These are phyloP conservation scores for Epichloe brachyelytri DNA, from an alignment of 2,329 filamentous ascomycete genomes.

Conservation along the genomic window DNA sequence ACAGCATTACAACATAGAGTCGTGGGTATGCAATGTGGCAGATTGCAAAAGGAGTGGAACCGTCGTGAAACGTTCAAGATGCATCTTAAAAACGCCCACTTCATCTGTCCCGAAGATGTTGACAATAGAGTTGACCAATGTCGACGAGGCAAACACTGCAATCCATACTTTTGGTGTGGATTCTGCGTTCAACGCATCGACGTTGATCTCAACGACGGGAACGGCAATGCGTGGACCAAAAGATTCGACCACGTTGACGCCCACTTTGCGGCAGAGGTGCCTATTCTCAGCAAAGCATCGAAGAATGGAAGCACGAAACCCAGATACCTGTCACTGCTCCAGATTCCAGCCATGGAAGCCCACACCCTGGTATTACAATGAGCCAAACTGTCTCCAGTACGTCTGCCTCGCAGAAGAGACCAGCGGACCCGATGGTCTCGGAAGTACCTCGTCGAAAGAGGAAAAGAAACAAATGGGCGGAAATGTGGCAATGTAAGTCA, in stretches of 20 bases:
- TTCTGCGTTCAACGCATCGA: slow-evolving; percentile 54
- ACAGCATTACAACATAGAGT: slow-evolving; percentile 60
- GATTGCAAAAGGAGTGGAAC: slow-evolving; percentile 48
- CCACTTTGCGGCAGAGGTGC: slow-evolving; percentile 43
- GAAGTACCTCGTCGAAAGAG: not conserved
- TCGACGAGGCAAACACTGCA: slow-evolving; percentile 51
- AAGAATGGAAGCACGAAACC: slow-evolving; percentile 38
- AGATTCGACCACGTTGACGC: slow-evolving; percentile 61
- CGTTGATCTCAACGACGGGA: slow-evolving; percentile 28
- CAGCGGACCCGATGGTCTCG: not conserved
- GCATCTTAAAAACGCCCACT: slow-evolving; percentile 45
- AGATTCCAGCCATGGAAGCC: slow-evolving; percentile 6
- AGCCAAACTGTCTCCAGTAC: not conserved
- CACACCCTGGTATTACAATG: slow-evolving; percentile 3
- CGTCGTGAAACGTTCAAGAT: slow-evolving; percentile 43
- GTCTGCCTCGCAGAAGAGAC: not conserved
- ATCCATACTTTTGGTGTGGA: slow-evolving; percentile 71
- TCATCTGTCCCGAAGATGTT: slow-evolving; percentile 17
- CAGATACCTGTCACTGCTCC: not conserved
- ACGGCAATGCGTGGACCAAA: slow-evolving; percentile 39
- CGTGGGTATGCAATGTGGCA: slow-evolving; percentile 54
- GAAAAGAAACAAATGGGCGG: not conserved
- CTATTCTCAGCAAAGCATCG: slow-evolving; percentile 29
- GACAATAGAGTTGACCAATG: slow-evolving; percentile 36
- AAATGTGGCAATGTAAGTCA: slow-evolving; percentile 6